Evolutionary conservation across 116 monocot genomes (phyloP).

Genomic region (Thalassia testudinum): DNA sequence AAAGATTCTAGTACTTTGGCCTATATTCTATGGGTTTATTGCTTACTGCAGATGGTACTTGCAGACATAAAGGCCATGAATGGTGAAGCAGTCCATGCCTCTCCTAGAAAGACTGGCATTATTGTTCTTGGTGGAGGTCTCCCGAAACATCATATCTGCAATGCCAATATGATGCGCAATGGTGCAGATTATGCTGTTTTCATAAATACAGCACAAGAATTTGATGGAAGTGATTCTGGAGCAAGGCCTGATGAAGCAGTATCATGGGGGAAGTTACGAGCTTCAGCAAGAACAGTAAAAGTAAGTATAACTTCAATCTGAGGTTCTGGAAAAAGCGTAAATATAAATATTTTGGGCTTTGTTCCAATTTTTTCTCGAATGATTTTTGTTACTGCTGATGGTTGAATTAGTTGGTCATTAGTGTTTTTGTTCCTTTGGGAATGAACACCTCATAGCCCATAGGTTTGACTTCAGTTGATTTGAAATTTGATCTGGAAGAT

Average conservation of each 20-base stretch:
- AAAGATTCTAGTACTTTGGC: no score
- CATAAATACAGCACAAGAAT: conserved; percentile 93
- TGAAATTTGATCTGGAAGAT: no score
- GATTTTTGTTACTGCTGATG: no score
- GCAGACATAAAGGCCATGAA: conserved; percentile 77
- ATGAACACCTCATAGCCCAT: no score
- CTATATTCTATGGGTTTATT: no score
- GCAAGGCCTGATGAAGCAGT: conserved; percentile 93
- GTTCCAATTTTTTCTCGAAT: no score
- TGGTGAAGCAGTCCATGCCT: conserved; percentile 63
- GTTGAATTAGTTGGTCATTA: no score
- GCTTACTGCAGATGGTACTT: neutral
- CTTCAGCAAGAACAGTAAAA: conserved; percentile 66
- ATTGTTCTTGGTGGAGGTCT: conserved; percentile 91
- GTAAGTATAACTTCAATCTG: no score
- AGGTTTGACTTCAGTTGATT: no score
- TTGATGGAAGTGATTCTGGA: conserved; percentile 97
- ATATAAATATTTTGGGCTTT: no score
- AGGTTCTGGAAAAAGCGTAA: no score
- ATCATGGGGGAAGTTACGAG: conserved; percentile 90
- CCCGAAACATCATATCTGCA: conserved; percentile 92
- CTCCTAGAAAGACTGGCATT: conserved; percentile 74
- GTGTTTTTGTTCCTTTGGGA: no score
- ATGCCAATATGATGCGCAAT: conserved; percentile 91
- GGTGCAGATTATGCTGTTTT: conserved; percentile 95